Evolutionary conservation across 1,284 basidiomycete species (phyloP).

Genomic region (Coriolopsis trogii): DNA sequence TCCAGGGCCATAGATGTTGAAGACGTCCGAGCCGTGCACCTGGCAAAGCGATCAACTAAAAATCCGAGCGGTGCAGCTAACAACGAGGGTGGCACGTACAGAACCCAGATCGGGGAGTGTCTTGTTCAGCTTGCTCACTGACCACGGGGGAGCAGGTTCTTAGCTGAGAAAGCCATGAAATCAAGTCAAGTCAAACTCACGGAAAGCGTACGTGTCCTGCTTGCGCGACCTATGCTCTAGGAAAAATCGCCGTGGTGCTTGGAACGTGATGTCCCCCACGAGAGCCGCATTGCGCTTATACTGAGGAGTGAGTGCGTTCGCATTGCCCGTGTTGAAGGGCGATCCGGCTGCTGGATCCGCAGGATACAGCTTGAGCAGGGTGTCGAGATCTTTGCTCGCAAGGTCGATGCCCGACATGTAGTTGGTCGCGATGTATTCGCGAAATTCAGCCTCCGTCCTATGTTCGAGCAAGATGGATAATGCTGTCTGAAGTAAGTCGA

Average conservation of each 20-base stretch:
- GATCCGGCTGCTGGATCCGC: conserved; percentile 22
- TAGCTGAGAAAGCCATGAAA: not conserved
- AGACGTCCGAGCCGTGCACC: too few species aligned
- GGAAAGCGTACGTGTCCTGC: conserved; percentile 49
- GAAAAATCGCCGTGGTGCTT: conserved; percentile 41
- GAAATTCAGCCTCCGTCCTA: conserved; percentile 15
- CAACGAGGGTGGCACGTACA: too few species aligned
- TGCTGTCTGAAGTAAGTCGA: too few species aligned
- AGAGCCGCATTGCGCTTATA: conserved; percentile 35
- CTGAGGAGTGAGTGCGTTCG: conserved; percentile 23
- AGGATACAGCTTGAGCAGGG: conserved; percentile 29
- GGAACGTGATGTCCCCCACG: conserved; percentile 42
- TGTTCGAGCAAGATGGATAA: not conserved
- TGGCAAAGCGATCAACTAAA: too few species aligned
- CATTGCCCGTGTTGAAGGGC: conserved; percentile 31
- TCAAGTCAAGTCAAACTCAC: conserved; percentile 32
- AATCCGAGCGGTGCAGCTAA: too few species aligned
- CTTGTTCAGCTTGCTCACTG: conserved; percentile 49
- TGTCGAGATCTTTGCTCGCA: conserved; percentile 3
- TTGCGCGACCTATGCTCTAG: conserved; percentile 38
- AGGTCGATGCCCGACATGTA: conserved; percentile 8
- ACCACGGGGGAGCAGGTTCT: not conserved
- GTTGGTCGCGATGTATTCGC: conserved; percentile 10
- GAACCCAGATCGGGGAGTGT: too few species aligned
- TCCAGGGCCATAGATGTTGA: not conserved